Evolutionary conservation across 1,284 basidiomycete genomes (phyloP).

Genomic region (Trichosporon sp.): DNA sequence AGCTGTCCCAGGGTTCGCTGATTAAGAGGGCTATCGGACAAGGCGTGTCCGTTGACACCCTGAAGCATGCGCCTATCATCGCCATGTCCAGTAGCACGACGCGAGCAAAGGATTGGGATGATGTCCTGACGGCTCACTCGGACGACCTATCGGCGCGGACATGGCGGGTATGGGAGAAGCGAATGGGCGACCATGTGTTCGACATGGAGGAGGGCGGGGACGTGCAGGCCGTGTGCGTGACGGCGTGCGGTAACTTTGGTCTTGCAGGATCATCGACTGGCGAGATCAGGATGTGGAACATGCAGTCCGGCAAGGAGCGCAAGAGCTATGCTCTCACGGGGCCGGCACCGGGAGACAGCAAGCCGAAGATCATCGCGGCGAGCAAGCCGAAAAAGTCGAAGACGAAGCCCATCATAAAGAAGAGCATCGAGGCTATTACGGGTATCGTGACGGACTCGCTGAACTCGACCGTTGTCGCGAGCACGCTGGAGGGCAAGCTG

Average conservation of each 20-base stretch:
- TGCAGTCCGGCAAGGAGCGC: conserved; percentile 88
- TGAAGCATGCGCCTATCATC: conserved; percentile 76
- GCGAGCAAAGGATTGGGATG: conserved; percentile 94
- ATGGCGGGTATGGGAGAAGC: conserved; percentile 81
- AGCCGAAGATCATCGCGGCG: conserved; percentile 46
- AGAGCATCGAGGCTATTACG: conserved; percentile 62
- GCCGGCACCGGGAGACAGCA: conserved; percentile 57
- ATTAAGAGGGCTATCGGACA: conserved; percentile 75
- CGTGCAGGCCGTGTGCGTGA: conserved; percentile 73
- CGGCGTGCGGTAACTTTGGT: conserved; percentile 95
- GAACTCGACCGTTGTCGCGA: conserved; percentile 74
- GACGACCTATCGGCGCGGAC: conserved; percentile 75
- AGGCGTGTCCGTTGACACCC: conserved; percentile 69
- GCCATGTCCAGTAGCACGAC: conserved; percentile 73
- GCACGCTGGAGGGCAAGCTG: conserved; percentile 80
- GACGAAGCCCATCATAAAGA: conserved; percentile 51
- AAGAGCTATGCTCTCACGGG: conserved; percentile 63
- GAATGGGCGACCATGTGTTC: conserved; percentile 64
- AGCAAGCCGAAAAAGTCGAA: conserved; percentile 29
- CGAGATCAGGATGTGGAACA: conserved; percentile 81
- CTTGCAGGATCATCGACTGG: conserved; percentile 76
- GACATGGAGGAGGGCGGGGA: conserved; percentile 46
- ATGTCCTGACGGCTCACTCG: conserved; percentile 82
- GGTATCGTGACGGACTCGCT: conserved; percentile 82
- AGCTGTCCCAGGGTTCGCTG: conserved; percentile 91